Evolutionary conservation across 371 early-diverging fungal species (phyloP), one percentile per base, ranked within the genome.

Genomic region (Actinomortierella wolfii): DNA sequence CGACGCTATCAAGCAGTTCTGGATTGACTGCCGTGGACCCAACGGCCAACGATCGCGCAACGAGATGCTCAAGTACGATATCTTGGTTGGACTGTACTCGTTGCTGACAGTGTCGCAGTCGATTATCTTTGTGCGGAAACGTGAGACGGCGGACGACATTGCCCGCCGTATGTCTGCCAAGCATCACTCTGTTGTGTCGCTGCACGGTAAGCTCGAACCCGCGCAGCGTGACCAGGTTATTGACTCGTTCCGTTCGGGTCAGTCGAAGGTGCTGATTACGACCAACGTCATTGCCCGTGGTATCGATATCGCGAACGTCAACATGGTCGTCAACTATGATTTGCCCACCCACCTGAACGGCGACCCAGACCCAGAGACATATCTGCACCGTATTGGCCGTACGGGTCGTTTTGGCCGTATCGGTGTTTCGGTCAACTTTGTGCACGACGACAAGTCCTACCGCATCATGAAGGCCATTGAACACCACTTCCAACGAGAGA

Each of bases 361-460:
- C 23, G 67, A 76, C 2, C 89, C 94, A 0, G 97, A 96, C 58
- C 86, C 86, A 17, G 98, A 98, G 69, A 97, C 98, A 0, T 99
- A 99, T 69, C 81, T 99, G 41, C 99, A 99, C 76, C 89, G 99
- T 61, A 97, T 99, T 67, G 99, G 99, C 14, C 89, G 99, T 67
- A 98, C 99, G 0, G 99, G 99, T 34, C 89, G 99, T 54, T 99
- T 99, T 75, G 98, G 99, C 17, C 91, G 99, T 57, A 87, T 87
- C 0, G 99, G 99, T 24, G 95, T 97, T 21, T 90, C 92, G 46
- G 92, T 99, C 78, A 99, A 98, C 79, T 97, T 99, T 85, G 91
- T 97, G 0, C 92, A 93, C 62, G 89, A 94, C 66, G 69, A 82
- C 28, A 66, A 76, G 68, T 86, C 84, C 53, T 84, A 81, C 79